A percentile compares a stretch with the other conserved stretches of the same genome.
Evolutionary conservation across 257 asterid species (phyloP).

Genomic region (Penstemon eatonii): DNA sequence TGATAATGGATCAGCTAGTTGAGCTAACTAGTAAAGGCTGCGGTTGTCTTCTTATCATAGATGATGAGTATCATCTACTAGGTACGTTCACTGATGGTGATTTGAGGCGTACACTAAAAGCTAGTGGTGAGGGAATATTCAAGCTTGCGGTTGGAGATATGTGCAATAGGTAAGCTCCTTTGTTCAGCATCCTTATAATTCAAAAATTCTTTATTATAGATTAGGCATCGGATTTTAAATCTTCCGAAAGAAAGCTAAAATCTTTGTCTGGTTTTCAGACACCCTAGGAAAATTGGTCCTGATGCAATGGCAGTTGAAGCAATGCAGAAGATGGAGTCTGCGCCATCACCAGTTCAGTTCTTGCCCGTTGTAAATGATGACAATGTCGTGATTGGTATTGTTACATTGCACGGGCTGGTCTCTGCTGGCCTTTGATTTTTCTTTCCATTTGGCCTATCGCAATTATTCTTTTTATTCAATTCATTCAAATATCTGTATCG

Average conservation of each 20-base stretch:
- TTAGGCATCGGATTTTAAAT: background rate
- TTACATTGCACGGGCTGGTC: slow-evolving; percentile 80
- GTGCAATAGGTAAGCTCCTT: slow-evolving; percentile 71
- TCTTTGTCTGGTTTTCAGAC: slow-evolving; percentile 47
- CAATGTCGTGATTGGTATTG: slow-evolving; percentile 73
- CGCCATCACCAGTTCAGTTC: slow-evolving; percentile 95
- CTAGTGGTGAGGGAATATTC: slow-evolving; percentile 86
- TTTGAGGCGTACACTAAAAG: slow-evolving; percentile 80
- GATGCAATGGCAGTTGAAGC: slow-evolving; percentile 95
- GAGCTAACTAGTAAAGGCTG: slow-evolving; percentile 93
- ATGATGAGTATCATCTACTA: slow-evolving; percentile 54
- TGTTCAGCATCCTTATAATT: background rate
- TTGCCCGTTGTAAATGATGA: slow-evolving; percentile 71
- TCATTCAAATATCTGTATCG: slow-evolving; percentile 24
- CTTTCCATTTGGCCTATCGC: background rate
- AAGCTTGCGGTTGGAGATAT: slow-evolving; percentile 90
- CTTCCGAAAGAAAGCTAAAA: background rate
- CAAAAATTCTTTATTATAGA: background rate
- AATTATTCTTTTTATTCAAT: slow-evolving; percentile 46
- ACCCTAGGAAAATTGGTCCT: slow-evolving; percentile 76
- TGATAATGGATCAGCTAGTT: slow-evolving; percentile 90
- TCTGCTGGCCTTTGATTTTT: slow-evolving; percentile 49
- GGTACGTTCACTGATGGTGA: slow-evolving; percentile 98
- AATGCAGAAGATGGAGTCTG: slow-evolving; percentile 95
- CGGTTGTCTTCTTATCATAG: slow-evolving; percentile 88